Evolutionary conservation across 257 asterid genomes (phyloP), one percentile per base, ranked within the genome.

Genomic region (Petunia axillaris): DNA sequence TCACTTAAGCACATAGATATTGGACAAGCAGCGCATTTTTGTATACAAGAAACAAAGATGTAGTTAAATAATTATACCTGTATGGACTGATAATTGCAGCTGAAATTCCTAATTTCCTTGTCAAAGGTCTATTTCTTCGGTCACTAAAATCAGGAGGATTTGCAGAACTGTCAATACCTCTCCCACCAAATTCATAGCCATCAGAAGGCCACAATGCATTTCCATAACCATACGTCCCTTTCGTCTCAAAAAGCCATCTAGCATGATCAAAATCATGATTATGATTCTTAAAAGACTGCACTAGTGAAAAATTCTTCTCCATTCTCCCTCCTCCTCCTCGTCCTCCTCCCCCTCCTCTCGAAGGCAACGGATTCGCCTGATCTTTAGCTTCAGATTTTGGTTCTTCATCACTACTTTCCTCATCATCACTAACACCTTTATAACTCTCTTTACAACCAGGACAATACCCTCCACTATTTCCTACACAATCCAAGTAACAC

Each of bases 171-270:
- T 91, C 96, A 40, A 75, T 83, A 35, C 91, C 97, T 83, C 87
- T 79, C 15, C 95, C 95, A 41, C 95, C 95, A 41, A 78, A 82
- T 81, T 82, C 91, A 44, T 87, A 86, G 0, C 90, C 98, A 5
- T 92, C 98, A 58, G 91, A 88, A 0, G 97, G 98, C 99, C 98
- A 95, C 76, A 92, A 80, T 50, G 98, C 98, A 82, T 93, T 95
- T 10, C 99, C 99, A 83, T 95, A 95, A 4, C 99, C 99, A n/a
- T 93, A 95, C 6, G 99, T 95, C 75, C 99, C 99, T 77, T 93
- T 93, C 0, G 99, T 95, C 87, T 95, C 97, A 41, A 95, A 95
- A 80, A 95, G 85, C 99, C 99, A 93, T 35, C 96, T 84, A 1
- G 86, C 82, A 70, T 93, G 97, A 78, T 93, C 99, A 76, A 95